phyloP scores from a whole-genome alignment of 805 yeast species.

The Metschnikowia dekortorum region DNA sequence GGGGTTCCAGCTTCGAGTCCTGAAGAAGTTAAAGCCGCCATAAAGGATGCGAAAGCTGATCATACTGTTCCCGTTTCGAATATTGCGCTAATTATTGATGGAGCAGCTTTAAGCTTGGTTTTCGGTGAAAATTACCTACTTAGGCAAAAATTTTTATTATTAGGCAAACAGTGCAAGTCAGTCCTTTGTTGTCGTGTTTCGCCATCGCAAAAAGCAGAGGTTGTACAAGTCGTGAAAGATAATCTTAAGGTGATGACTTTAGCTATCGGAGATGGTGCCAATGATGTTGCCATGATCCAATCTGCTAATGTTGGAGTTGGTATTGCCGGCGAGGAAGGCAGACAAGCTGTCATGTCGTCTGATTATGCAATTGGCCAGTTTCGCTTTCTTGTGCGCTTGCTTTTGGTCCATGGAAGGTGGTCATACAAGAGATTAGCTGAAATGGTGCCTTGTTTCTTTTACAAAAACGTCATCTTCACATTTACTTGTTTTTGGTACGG shows the following conservation, averaged over 20 bases:
- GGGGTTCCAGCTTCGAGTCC: slow-evolving; percentile 47
- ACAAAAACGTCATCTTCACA: slow-evolving; percentile 72
- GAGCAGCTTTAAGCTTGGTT: slow-evolving; percentile 60
- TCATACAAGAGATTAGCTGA: slow-evolving; percentile 76
- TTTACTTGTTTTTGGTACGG: slow-evolving; percentile 79
- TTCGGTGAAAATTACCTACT: slow-evolving; percentile 37
- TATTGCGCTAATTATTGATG: slow-evolving; percentile 72
- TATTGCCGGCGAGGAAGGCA: slow-evolving; percentile 88
- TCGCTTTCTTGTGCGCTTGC: slow-evolving; percentile 60
- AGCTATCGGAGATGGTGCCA: slow-evolving; percentile 87
- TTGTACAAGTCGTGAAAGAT: slow-evolving; percentile 71
- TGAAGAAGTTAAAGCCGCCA: slow-evolving; percentile 42
- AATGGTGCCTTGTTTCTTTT: slow-evolving; percentile 80
- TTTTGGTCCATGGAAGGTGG: slow-evolving; percentile 84
- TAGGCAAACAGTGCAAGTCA: slow-evolving; percentile 77
- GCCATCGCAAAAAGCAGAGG: slow-evolving; percentile 84
- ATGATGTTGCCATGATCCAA: slow-evolving; percentile 89
- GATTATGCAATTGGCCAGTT: slow-evolving; percentile 86
- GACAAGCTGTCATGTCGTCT: slow-evolving; percentile 85
- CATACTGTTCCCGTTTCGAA: slow-evolving; percentile 68
- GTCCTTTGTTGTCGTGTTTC: slow-evolving; percentile 86
- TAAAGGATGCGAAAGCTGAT: slow-evolving; percentile 45
- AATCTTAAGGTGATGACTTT: slow-evolving; percentile 75
- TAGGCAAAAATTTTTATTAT: slow-evolving; percentile 51
- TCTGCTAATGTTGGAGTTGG: slow-evolving; percentile 87